phyloP scores from a whole-genome alignment of 2,329 filamentous ascomycete species.

The Exophiala calicioides region DNA sequence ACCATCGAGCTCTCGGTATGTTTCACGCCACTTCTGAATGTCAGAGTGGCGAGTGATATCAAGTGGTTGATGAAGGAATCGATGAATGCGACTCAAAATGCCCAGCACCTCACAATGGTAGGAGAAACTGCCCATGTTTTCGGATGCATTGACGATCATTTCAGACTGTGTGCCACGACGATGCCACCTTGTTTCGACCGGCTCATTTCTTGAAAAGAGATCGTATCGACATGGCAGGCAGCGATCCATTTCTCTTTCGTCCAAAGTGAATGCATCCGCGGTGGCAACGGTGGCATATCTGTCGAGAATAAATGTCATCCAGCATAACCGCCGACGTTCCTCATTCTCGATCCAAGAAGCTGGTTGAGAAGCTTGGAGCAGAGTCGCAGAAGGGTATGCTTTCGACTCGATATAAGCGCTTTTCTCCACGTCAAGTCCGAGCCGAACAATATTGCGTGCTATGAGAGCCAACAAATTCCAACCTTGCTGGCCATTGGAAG shows the following conservation, averaged over 20 bases:
- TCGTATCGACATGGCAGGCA: slow-evolving; percentile 85
- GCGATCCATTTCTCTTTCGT: slow-evolving; percentile 86
- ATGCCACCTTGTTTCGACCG: slow-evolving; percentile 84
- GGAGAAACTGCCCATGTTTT: slow-evolving; percentile 83
- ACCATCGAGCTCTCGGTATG: slow-evolving; percentile 81
- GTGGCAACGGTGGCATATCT: slow-evolving; percentile 88
- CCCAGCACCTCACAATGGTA: slow-evolving; percentile 92
- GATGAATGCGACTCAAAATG: slow-evolving; percentile 82
- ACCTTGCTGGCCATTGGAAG: slow-evolving; percentile 83
- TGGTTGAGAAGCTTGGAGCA: slow-evolving; percentile 76
- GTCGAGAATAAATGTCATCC: slow-evolving; percentile 91
- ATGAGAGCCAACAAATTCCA: slow-evolving; percentile 92
- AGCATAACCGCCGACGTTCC: slow-evolving; percentile 78
- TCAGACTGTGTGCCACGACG: slow-evolving; percentile 38
- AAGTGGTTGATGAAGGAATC: slow-evolving; percentile 83
- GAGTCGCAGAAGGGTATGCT: slow-evolving; percentile 78
- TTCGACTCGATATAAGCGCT: slow-evolving; percentile 78
- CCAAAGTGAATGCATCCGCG: slow-evolving; percentile 85
- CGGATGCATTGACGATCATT: slow-evolving; percentile 57
- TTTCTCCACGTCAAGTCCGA: slow-evolving; percentile 80
- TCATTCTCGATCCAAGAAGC: slow-evolving; percentile 89
- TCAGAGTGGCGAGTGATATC: slow-evolving; percentile 82
- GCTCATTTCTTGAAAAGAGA: slow-evolving; percentile 78
- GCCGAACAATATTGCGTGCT: slow-evolving; percentile 81
- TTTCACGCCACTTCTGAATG: slow-evolving; percentile 84